phyloP scores from a whole-genome alignment of 2,329 filamentous ascomycete genomes.

The Arthrobotrys musiformis region DNA sequence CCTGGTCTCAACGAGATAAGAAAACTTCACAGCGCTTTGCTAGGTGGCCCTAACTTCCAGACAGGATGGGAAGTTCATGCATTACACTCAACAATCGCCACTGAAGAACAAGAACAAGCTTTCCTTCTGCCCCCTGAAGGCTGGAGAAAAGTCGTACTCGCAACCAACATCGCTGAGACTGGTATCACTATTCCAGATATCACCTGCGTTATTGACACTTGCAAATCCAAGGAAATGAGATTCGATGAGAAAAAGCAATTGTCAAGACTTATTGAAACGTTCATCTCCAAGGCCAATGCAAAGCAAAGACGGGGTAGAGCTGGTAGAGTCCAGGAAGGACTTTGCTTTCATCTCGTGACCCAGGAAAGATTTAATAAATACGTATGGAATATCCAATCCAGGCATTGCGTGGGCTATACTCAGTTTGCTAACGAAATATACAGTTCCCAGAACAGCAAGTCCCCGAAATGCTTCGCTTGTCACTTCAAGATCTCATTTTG shows the following conservation, averaged over 20 bases:
- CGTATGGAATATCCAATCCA: slow-evolving; percentile 60
- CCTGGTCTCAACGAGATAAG: slow-evolving; percentile 94
- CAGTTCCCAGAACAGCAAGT: slow-evolving; percentile 91
- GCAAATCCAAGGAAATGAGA: slow-evolving; percentile 96
- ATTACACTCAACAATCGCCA: slow-evolving; percentile 93
- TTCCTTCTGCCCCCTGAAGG: slow-evolving; percentile 86
- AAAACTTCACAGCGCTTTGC: slow-evolving; percentile 83
- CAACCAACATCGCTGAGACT: slow-evolving; percentile 98
- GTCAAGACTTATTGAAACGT: slow-evolving; percentile 89
- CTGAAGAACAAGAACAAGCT: slow-evolving; percentile 93
- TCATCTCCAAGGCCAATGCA: slow-evolving; percentile 93
- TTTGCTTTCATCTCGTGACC: slow-evolving; percentile 97
- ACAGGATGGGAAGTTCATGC: slow-evolving; percentile 84
- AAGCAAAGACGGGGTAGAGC: slow-evolving; percentile 94
- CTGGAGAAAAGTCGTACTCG: slow-evolving; percentile 89
- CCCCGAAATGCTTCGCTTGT: slow-evolving; percentile 93
- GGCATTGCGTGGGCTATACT: background rate
- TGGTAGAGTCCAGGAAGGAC: slow-evolving; percentile 90
- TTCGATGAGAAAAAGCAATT: slow-evolving; percentile 94
- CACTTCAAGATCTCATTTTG: slow-evolving; percentile 92
- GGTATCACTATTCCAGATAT: slow-evolving; percentile 99
- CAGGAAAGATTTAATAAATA: slow-evolving; percentile 83
- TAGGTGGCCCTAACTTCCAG: slow-evolving; percentile 79
- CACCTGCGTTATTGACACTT: slow-evolving; percentile 94
- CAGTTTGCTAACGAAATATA: background rate